Evolutionary conservation across 805 yeast species (phyloP).

Genomic region (Candida gorgasii): DNA sequence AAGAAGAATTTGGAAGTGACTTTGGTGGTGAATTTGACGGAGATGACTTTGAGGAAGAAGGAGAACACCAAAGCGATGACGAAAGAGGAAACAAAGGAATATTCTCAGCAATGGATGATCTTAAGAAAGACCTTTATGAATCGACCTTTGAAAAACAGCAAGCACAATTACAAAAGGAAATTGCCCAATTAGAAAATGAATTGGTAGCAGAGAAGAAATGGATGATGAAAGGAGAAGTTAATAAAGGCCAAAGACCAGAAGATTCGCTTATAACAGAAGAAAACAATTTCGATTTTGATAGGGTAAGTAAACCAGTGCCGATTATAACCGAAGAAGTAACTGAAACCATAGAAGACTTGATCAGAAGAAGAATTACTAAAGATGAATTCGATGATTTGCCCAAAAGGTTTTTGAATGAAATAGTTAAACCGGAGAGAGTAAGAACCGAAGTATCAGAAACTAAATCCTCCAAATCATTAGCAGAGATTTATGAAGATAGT

Average conservation of each 20-base stretch:
- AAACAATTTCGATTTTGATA: conserved; percentile 78
- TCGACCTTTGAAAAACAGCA: conserved; percentile 87
- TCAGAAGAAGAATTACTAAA: conserved; percentile 74
- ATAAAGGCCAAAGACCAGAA: conserved; percentile 74
- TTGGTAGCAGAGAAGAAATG: conserved; percentile 88
- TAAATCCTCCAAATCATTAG: conserved; percentile 84
- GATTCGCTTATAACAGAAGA: conserved; percentile 79
- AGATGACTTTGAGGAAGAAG: conserved; percentile 31
- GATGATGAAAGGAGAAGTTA: conserved; percentile 93
- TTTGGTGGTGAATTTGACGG: conserved; percentile 35
- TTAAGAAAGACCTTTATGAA: conserved; percentile 60
- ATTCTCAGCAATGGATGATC: conserved; percentile 51
- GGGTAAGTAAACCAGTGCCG: conserved; percentile 95
- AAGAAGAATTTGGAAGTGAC: conserved; percentile 16
- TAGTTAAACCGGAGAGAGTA: conserved; percentile 48
- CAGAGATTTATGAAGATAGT: conserved; percentile 90
- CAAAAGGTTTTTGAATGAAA: conserved; percentile 65
- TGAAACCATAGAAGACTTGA: conserved; percentile 83
- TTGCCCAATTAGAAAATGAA: conserved; percentile 77
- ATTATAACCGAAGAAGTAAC: conserved; percentile 89
- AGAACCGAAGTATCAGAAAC: conserved; percentile 76
- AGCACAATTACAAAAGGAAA: conserved; percentile 70
- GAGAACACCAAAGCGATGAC: conserved; percentile 51
- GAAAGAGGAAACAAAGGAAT: conserved; percentile 58
- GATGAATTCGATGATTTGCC: conserved; percentile 84